A percentile compares a stretch with the other conserved stretches of the same genome.
phyloP scores from a whole-genome alignment of 352 stramenopile species.

The Globisporangium abappressorium region DNA sequence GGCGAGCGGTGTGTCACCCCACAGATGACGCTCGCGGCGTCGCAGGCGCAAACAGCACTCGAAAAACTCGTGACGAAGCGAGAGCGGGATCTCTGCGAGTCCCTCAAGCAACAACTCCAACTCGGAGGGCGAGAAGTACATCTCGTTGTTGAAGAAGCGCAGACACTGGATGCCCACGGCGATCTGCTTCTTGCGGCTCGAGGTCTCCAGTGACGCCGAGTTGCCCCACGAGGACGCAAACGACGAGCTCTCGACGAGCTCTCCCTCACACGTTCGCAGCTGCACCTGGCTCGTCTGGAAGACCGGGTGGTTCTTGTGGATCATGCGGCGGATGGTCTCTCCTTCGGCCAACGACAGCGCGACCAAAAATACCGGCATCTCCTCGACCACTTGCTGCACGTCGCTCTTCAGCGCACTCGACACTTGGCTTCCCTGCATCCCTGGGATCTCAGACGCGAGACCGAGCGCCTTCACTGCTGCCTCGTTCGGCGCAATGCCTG shows the following conservation, averaged over 20 bases:
- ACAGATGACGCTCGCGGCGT: conserved; percentile 93
- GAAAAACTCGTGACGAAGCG: conserved; percentile 84
- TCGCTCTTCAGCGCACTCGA: conserved; percentile 34
- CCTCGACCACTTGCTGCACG: conserved; percentile 32
- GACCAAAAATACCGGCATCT: conserved; percentile 86
- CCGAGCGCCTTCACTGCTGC: conserved; percentile 55
- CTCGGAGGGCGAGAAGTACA: conserved; percentile 96
- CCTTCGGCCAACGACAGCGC: conserved; percentile 96
- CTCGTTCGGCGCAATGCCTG: conserved; percentile 59
- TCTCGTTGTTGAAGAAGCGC: conserved; percentile 98
- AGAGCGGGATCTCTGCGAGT: conserved; percentile 54
- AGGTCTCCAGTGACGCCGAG: not conserved
- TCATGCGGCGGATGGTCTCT: conserved; percentile 95
- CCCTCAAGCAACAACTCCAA: conserved; percentile 90
- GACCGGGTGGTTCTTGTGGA: conserved; percentile 89
- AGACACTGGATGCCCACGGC: conserved; percentile 84
- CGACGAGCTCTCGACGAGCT: conserved; percentile 79
- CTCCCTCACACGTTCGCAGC: conserved; percentile 76
- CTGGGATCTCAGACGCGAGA: conserved; percentile 23
- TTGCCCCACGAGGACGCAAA: conserved; percentile 56
- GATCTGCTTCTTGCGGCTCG: conserved; percentile 30
- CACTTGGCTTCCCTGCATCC: conserved; percentile 22
- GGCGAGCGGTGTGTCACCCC: conserved; percentile 93
- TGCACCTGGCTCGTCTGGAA: conserved; percentile 67
- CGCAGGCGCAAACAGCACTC: conserved; percentile 86